Evolutionary conservation across 805 yeast genomes (phyloP), one percentile per base, ranked within the genome.

Genomic region (Starmera quercuum): DNA sequence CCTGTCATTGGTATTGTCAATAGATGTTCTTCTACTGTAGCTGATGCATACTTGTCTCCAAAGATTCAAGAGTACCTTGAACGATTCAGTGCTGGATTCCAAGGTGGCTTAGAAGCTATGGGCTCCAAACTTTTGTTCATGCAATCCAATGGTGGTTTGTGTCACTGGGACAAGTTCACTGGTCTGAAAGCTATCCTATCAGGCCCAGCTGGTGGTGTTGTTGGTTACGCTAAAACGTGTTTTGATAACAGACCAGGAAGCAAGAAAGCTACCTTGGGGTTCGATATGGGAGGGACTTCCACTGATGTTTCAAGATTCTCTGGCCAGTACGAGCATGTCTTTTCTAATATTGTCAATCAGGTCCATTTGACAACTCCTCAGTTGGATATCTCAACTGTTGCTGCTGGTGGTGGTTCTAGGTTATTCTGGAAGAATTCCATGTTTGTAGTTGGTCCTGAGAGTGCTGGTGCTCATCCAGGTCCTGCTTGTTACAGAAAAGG

Each of bases 131-230:
- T 72, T 34, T 64, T 70, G 41, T 73, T 73, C 53, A 73, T 73
- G 79, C 77, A 71, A 49, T 65, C 73, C 10, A 73, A 73, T 51
- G 79, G 79, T 30, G 79, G 79, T 9, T 57, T 73, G 31, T 68
- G 71, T 38, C 69, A 71, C 6, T 68, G 71, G 59, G 61, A 65
- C 35, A 64, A 67, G 34, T 73, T 73, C 46, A 63, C 74, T 4
- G 79, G 78, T 5, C 53, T 73, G 33, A 62, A 64, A 41, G 71
- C 78, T 6, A 59, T 73, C 18, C 55, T 73, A 20, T 71, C 78
- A 1, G 79, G 79, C 5, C 79, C 79, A 3, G 79, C 79, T 30
- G 79, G 79, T 29, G 79, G 79, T 31, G 73, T 73, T 53, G 78
- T 73, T 26, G 79, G 79, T 6, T 71, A 59, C 34, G 74, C 74